Conservation (phyloP, 225 moss, liverwort and hornwort species). For the Bryum argenteum region DNA sequence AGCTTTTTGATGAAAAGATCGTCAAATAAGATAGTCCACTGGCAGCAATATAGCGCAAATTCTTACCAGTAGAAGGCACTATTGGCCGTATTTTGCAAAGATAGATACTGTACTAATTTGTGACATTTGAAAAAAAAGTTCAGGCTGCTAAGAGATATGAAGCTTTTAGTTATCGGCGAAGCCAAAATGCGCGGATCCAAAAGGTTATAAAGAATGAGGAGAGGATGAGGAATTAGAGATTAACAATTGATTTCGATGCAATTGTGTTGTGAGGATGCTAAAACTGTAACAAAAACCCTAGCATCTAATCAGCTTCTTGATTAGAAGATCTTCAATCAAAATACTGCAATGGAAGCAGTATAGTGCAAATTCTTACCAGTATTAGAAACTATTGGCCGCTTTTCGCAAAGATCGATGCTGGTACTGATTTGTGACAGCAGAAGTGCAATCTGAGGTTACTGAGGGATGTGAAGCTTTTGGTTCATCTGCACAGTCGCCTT, state of each 20-base stretch:
- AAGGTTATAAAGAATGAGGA: no score
- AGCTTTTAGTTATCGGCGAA: background rate
- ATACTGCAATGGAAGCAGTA: background rate
- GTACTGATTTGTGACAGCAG: background rate
- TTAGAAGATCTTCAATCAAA: slow-evolving; percentile 18
- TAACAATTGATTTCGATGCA: no score
- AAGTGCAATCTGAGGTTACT: background rate
- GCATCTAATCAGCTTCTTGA: background rate
- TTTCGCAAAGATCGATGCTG: background rate
- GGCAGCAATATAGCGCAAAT: background rate
- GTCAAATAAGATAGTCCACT: slow-evolving; percentile 9
- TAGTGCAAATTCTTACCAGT: background rate
- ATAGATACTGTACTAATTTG: background rate
- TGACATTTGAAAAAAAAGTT: background rate
- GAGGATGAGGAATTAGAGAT: no score
- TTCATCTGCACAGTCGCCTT: background rate
- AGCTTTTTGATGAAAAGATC: background rate
- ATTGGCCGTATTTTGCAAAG: background rate
- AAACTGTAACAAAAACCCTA: slow-evolving; percentile 22
- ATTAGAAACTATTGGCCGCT: background rate
- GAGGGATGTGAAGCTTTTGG: background rate
- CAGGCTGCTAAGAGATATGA: background rate
- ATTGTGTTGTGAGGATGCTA: background rate
- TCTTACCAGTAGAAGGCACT: background rate
- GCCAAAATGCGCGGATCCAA: background rate